phyloP scores from a whole-genome alignment of 192 early-diverging fungal genomes.

The Funneliformis geosporum region DNA sequence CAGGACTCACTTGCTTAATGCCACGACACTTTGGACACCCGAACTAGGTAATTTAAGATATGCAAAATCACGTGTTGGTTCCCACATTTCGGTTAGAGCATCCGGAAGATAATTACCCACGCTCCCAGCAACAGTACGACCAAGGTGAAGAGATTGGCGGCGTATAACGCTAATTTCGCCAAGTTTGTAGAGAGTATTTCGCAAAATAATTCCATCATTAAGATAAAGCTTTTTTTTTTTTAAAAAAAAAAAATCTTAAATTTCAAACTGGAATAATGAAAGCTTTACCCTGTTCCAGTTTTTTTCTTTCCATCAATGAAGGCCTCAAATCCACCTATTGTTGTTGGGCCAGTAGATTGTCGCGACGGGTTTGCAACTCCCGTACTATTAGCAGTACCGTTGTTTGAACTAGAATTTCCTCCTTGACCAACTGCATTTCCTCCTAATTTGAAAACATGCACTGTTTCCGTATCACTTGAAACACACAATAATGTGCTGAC shows the following conservation, averaged over 20 bases:
- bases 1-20: constrained; percentile 59
- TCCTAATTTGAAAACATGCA: constrained; percentile 85
- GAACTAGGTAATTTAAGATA: constrained; percentile 83
- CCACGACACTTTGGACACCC: constrained; percentile 74
- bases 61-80: constrained; percentile 93
- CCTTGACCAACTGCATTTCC: constrained; percentile 31
- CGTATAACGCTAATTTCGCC: constrained; percentile 50
- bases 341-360: constrained; percentile 23
- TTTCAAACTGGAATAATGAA: not conserved
- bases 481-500: constrained; percentile 72
- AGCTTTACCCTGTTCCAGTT: not conserved
- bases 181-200: not conserved
- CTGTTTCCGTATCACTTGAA: constrained; percentile 91
- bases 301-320: constrained; percentile 8
- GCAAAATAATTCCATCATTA: not conserved
- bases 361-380: constrained; percentile 3
- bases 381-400: constrained; percentile 27
- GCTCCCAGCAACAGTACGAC: constrained; percentile 72
- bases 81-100: constrained; percentile 88
- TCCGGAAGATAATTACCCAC: constrained; percentile 88
- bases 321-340: constrained; percentile 45
- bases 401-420: constrained; percentile 15
- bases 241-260: not conserved
- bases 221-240: not conserved
- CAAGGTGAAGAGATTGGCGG: constrained; percentile 60